Evolutionary conservation across 805 yeast genomes (phyloP), one percentile per base, ranked within the genome.

Genomic region (Naumovozyma baii): DNA sequence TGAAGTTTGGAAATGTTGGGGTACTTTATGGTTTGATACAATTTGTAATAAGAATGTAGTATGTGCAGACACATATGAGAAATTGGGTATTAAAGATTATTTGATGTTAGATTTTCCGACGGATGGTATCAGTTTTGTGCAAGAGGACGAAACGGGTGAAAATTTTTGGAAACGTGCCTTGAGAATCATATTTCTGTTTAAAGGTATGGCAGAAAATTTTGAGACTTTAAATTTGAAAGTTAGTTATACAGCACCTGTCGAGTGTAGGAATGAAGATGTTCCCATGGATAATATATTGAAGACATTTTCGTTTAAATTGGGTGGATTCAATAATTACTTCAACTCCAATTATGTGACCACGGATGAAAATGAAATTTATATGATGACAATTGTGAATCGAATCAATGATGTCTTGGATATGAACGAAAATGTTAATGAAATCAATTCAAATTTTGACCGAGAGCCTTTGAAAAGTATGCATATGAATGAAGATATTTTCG

Each of bases 1-100:
- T 33, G 94, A 83, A 59, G 81, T 78, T 16, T 83, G 88, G 88
- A 79, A 78, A 54, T 78, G 87, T 51, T 82, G 90, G 86, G 94
- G 94, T 2, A 73, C 86, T 0, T 55, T 83, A 32, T 83, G 92
- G 90, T 83, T 74, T 60, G 88, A 83, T 57, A 63, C 64, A 18
- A 64, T 83, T 31, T 52, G 64, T 13, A 55, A 68, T 33, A 82
- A 80, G 73, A 36, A 19, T 40, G 42, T 36, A 2, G 31, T 40
- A n/a, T 31, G 39, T 29, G 47, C 70, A 46, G 61, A 61, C 31
- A 71, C 66, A 35, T 61, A 67, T 28, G 13, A 12, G 14, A 29
- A 29, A 8, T 73, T 80, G 3, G 86, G 87, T 8, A 72, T 80
- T n/a, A 57, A 59, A 34, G 73, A 71, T 41, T 69, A 72, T 46